A percentile compares a stretch with the other conserved stretches of the same genome.
These are phyloP conservation scores for Trypanosoma melophagium DNA, from an alignment of 208 protist genomes.

Conservation along the genomic window DNA sequence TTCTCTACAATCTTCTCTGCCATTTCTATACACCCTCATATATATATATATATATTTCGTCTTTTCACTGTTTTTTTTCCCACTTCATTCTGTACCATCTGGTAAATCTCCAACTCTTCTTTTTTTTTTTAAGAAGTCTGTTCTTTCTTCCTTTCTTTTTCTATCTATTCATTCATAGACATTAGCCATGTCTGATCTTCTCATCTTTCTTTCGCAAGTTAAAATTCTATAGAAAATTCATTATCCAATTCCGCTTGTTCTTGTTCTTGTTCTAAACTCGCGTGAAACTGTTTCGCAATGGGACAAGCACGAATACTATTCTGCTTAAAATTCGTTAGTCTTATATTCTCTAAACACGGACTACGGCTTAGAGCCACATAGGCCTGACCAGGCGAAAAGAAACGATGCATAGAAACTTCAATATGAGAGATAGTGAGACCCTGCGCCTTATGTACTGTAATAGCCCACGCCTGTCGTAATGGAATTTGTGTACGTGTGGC, in stretches of 20 bases:
- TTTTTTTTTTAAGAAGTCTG: not conserved
- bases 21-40: not conserved
- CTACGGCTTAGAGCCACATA: conserved; percentile 79
- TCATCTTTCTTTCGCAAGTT: not conserved
- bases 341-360: conserved; percentile 45
- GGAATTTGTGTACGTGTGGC: conserved; percentile 80
- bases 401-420: conserved; percentile 57
- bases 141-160: no score
- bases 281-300: conserved; percentile 51
- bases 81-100: not conserved
- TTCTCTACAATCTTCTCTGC: no score
- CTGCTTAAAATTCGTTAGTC: conserved; percentile 43
- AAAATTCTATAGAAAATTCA: no score
- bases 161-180: no score
- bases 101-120: not conserved
- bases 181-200: no score
- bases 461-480: conserved; percentile 91
- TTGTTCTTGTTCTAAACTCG: conserved; percentile 18
- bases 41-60: not conserved
- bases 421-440: conserved; percentile 78
- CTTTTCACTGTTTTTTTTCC: no score
- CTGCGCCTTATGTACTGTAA: conserved; percentile 95
- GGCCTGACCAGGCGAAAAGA: conserved; percentile 64
- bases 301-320: conserved; percentile 42
- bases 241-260: not conserved